Base-by-base conservation (phyloP, 106 monocot genomes). In the Vanilla planifolia region DNA sequence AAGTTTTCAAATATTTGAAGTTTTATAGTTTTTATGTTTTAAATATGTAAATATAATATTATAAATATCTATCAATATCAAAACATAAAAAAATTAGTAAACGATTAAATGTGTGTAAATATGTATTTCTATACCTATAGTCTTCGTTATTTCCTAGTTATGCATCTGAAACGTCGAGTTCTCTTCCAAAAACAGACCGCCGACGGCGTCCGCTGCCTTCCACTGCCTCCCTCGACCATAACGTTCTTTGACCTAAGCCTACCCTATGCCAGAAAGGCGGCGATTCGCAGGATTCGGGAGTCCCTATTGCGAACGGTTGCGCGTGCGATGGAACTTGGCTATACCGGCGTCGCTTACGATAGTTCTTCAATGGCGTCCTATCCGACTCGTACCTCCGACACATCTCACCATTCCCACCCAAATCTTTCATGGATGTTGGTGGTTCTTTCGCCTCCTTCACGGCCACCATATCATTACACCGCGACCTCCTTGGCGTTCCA, bases 191-290 rank as follows among this genome's bases (percentile, higher is more conserved):
- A n/a, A n/a, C n/a, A n/a, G n/a, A n/a, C n/a, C n/a, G n/a, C 33
- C 22, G 9, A 5, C 33, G 1, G 8, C 24, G 34, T 4, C 45
- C 8, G 19, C 57, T 32, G 33, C n/a, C n/a, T n/a, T n/a, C n/a
- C n/a, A n/a, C n/a, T n/a, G n/a, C 23, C 46, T 5, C 33, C 42
- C n/a, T 16, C 32, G 0, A 52, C 69, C 14, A 92, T 93, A 88
- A 71, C 55, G 9, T 94, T 80, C 80, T 94, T 94, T 78, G 93
- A 94, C 52, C 77, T 89, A 27, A 73, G 70, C 68, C 61, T 94
- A 64, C 89, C 85, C 47, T 85, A 69, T 72, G 39, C 74, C 62
- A 78, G 44, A 67, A 13, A 51, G n/a, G 50, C 21, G 24, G 61
- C 33, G 37, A 28, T 15, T 35, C 45, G 61, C 33, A 44, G 66